These are phyloP conservation scores for Pholiota molesta DNA, from an alignment of 768 basidiomycete species.

Conservation along the genomic window DNA sequence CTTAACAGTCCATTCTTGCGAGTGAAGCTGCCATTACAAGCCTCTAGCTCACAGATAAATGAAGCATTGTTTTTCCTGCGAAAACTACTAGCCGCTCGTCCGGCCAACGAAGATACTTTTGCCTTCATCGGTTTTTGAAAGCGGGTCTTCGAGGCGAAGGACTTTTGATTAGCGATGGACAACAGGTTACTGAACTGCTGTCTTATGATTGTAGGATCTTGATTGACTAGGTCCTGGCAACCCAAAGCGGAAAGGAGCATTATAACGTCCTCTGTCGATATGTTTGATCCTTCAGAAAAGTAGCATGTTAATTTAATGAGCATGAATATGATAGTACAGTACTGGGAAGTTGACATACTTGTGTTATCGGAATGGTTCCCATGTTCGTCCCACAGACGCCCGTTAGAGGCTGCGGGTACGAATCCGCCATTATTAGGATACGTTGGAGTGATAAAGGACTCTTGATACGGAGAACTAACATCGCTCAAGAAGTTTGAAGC, in stretches of 20 bases:
- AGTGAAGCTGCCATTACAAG: not conserved
- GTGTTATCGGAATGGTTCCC: not conserved
- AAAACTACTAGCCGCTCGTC: not conserved
- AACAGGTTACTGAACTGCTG: not conserved
- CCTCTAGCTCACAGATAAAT: constrained; percentile 3
- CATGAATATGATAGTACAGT: no score
- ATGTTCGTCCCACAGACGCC: not conserved
- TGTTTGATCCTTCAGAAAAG: not conserved
- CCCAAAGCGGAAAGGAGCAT: not conserved
- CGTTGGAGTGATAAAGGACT: not conserved
- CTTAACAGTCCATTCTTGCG: constrained; percentile 7
- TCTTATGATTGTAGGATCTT: not conserved
- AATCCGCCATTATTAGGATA: not conserved
- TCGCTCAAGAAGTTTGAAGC: not conserved
- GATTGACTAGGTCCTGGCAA: not conserved
- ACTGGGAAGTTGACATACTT: no score
- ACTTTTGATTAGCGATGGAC: not conserved
- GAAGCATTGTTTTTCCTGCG: not conserved
- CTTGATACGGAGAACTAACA: not conserved
- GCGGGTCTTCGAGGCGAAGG: not conserved
- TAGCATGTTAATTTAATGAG: not conserved
- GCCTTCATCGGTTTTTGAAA: not conserved
- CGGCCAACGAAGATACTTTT: not conserved
- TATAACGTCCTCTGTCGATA: not conserved
- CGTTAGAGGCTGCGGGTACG: not conserved